Percentiles rank a stretch among this genome's conserved stretches.
Conservation (phyloP, 176 grass and related monocot genomes). For the Phragmites australis region DNA sequence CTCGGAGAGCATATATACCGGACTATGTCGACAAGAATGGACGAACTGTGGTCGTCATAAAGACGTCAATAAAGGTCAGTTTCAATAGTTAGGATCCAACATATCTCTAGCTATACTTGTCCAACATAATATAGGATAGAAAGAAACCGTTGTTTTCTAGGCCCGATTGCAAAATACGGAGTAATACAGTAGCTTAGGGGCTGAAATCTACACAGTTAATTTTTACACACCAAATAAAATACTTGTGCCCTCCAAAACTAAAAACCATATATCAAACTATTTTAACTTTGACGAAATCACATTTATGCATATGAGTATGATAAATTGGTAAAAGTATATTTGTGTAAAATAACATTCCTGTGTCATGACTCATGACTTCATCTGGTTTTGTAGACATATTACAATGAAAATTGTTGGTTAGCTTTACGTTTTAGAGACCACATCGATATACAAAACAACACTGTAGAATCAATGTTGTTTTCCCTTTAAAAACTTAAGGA, state of each 20-base stretch:
- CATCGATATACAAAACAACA: neutral
- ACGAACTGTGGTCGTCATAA: neutral
- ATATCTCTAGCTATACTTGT: neutral
- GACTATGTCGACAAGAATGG: slow-evolving; percentile 59
- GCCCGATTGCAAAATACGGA: too few relatives aligned
- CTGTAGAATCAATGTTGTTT: neutral
- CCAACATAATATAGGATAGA: too few relatives aligned
- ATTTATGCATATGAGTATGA: neutral
- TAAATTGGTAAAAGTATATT: neutral
- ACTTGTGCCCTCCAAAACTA: neutral
- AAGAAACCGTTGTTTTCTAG: neutral
- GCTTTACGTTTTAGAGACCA: neutral
- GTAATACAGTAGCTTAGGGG: neutral
- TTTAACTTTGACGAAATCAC: neutral
- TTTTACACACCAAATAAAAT: neutral
- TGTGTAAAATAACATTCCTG: neutral
- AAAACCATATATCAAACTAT: neutral
- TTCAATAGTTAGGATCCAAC: neutral
- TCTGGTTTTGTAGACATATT: neutral
- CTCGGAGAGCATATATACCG: slow-evolving; percentile 40
- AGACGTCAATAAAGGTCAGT: neutral
- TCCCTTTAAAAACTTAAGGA: neutral
- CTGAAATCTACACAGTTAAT: neutral
- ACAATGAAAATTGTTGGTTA: neutral
- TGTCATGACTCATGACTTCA: neutral